Conservation (phyloP, 352 stramenopile species). For the Thalassiosira hispida region DNA sequence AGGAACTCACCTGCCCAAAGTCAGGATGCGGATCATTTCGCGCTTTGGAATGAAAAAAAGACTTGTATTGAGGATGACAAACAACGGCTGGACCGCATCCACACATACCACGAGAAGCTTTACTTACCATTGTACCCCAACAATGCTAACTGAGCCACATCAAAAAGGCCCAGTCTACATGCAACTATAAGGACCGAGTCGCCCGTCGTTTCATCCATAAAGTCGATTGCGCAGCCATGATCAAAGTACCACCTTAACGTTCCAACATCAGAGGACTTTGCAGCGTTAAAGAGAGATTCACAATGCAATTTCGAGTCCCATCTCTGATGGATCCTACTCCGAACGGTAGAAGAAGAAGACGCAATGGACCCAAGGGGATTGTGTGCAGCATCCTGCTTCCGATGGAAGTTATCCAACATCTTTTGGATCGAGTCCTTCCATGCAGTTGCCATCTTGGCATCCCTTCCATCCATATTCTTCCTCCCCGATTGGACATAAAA, state of each 20-base stretch:
- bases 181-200: slow-evolving; percentile 55
- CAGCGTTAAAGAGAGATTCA: slow-evolving; percentile 37
- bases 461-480: background rate
- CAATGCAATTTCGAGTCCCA: slow-evolving; percentile 28
- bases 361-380: background rate
- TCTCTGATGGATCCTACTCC: background rate
- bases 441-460: slow-evolving; percentile 16
- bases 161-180: slow-evolving; percentile 44
- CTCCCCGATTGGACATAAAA: slow-evolving; percentile 32
- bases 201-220: slow-evolving; percentile 31
- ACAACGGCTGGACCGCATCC: background rate
- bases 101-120: background rate
- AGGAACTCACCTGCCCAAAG: slow-evolving; percentile 25
- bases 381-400: background rate
- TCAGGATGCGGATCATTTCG: slow-evolving; percentile 65
- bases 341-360: background rate
- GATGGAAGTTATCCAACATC: slow-evolving; percentile 21
- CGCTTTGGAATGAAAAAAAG: slow-evolving; percentile 12
- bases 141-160: slow-evolving; percentile 50
- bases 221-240: slow-evolving; percentile 47
- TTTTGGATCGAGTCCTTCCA: slow-evolving; percentile 27
- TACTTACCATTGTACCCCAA: slow-evolving; percentile 26
- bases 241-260: slow-evolving; percentile 52
- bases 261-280: slow-evolving; percentile 26
- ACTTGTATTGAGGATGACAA: background rate